Evolutionary conservation across 2,329 filamentous ascomycete genomes (phyloP).

Genomic region (Xylariaceae sp.): DNA sequence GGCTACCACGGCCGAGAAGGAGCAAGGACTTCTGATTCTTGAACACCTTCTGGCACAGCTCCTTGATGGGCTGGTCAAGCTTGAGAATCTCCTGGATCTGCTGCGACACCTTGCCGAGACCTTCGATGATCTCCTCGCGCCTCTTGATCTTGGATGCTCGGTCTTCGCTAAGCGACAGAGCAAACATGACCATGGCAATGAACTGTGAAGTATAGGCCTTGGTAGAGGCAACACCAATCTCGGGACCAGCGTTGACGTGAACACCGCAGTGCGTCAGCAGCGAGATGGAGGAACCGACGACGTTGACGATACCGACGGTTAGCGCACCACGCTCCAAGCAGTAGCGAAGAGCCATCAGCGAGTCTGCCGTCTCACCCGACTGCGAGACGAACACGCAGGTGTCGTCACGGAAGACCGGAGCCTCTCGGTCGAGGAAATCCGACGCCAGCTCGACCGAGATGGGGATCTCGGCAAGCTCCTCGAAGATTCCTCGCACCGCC

Average conservation of each 20-base stretch:
- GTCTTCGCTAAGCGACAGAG: constrained; percentile 90
- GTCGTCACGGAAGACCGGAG: constrained; percentile 97
- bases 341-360: constrained; percentile 92
- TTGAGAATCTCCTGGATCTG: constrained; percentile 91
- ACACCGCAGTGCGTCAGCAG: constrained; percentile 99
- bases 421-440: constrained; percentile 94
- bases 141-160: constrained; percentile 88
- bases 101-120: constrained; percentile 74
- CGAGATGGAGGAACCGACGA: constrained; percentile 96
- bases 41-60: constrained; percentile 84
- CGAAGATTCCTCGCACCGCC: constrained; percentile 95
- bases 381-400: constrained; percentile 98
- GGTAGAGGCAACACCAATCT: constrained; percentile 97
- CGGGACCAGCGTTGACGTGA: constrained; percentile 96
- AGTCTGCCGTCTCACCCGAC: constrained; percentile 97
- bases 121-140: constrained; percentile 93
- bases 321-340: constrained; percentile 95
- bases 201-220: constrained; percentile 99
- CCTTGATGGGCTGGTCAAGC: constrained; percentile 89
- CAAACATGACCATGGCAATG: constrained; percentile 99
- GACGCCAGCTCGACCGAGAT: constrained; percentile 96
- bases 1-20: constrained; percentile 86
- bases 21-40: constrained; percentile 96
- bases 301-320: constrained; percentile 97
- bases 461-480: constrained; percentile 95